Evolutionary conservation across 2,329 filamentous ascomycete species (phyloP).

Genomic region (Claviceps cyperi): DNA sequence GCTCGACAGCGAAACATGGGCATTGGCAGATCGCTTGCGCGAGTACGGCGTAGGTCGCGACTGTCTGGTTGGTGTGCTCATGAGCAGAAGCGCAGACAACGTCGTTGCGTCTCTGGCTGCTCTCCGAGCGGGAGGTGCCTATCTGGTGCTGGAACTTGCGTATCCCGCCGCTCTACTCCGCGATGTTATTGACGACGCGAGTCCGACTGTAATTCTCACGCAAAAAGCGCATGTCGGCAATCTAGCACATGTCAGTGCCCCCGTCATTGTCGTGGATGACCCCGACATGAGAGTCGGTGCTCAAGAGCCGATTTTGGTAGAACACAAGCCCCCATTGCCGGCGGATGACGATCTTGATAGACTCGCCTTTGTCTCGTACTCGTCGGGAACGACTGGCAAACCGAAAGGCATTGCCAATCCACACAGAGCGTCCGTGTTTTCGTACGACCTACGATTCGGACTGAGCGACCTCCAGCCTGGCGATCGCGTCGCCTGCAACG

Average conservation of each 20-base stretch:
- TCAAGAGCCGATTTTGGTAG: conserved; percentile 11
- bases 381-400: conserved; percentile 61
- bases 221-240: conserved; percentile 48
- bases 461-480: conserved; percentile 56
- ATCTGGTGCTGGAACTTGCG: conserved; percentile 65
- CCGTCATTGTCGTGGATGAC: conserved; percentile 51
- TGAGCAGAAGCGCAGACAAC: conserved; percentile 64
- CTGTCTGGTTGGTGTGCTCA: conserved; percentile 58
- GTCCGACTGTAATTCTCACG: conserved; percentile 56
- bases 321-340: conserved; percentile 37
- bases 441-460: conserved; percentile 58
- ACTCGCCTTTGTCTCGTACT: conserved; percentile 69
- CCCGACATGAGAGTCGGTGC: conserved; percentile 15
- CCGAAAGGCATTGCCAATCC: conserved; percentile 76
- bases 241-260: conserved; percentile 42
- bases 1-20: conserved; percentile 51
- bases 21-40: conserved; percentile 50
- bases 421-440: conserved; percentile 57
- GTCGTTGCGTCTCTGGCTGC: conserved; percentile 66
- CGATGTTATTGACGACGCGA: conserved; percentile 64
- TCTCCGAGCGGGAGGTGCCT: conserved; percentile 66
- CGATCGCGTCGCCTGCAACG: conserved; percentile 74
- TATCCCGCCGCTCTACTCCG: conserved; percentile 61
- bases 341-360: conserved; percentile 55
- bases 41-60: conserved; percentile 57